phyloP scores from a whole-genome alignment of 2,329 filamentous ascomycete species.

The Aspergillus uvarum region DNA sequence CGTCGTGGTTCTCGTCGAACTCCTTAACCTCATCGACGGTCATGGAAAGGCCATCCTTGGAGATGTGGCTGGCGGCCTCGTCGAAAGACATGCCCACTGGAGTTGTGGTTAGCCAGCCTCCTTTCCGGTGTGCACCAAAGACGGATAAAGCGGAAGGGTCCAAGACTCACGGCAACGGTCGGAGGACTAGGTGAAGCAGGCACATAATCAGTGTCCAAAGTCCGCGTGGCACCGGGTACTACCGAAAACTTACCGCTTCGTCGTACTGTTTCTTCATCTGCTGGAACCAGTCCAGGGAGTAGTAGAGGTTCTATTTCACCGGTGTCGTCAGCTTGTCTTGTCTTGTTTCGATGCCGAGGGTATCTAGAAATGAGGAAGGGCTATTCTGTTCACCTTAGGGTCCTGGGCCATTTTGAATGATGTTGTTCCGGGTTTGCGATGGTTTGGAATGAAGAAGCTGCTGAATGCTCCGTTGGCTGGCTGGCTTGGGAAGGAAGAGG shows the following conservation, averaged over 20 bases:
- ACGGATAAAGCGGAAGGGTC: no score
- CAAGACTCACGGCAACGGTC: constrained; percentile 3
- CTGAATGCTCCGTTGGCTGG: neutral
- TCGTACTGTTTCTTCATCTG: neutral
- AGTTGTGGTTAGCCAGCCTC: no score
- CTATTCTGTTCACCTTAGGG: neutral
- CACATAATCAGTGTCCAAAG: no score
- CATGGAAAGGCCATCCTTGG: neutral
- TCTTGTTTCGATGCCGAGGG: neutral
- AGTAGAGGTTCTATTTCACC: neutral
- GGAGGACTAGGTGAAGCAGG: neutral
- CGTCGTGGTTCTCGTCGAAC: constrained; percentile 5
- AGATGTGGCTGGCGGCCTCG: neutral
- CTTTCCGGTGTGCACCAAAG: no score
- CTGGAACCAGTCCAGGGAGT: neutral
- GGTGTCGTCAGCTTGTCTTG: neutral
- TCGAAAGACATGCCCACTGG: constrained; percentile 1
- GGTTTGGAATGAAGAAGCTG: neutral
- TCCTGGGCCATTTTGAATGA: constrained; percentile 1
- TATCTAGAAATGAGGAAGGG: neutral
- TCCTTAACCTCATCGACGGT: neutral
- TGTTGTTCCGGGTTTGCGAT: neutral
- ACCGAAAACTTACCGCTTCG: neutral
- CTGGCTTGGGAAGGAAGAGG: neutral
- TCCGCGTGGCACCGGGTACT: no score